Evolutionary conservation across 2,329 filamentous ascomycete genomes (phyloP).

Genomic region (Pestalotiopsis sp.): DNA sequence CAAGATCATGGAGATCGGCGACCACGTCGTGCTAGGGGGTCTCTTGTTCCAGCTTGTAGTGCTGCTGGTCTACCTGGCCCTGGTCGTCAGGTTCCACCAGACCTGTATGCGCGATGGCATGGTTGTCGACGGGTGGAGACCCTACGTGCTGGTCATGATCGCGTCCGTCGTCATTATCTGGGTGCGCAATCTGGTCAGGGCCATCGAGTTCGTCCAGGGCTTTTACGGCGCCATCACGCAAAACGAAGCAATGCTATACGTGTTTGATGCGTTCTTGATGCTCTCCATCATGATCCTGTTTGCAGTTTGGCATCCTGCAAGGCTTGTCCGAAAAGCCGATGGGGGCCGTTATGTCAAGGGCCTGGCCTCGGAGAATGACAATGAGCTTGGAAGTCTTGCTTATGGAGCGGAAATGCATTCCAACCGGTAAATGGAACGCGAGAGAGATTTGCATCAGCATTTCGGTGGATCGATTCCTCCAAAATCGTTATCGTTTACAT

Average conservation of each 20-base stretch:
- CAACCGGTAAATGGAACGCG: too few species aligned
- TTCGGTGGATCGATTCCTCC: too few species aligned
- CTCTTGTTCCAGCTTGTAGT: neutral
- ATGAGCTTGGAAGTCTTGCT: too few species aligned
- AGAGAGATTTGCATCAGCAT: too few species aligned
- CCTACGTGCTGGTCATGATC: neutral
- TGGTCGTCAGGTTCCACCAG: neutral
- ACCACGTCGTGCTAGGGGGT: neutral
- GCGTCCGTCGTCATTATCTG: neutral
- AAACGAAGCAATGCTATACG: neutral
- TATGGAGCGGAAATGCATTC: too few species aligned
- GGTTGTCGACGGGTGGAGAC: neutral
- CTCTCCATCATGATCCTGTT: neutral
- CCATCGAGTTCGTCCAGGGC: neutral
- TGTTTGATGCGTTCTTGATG: neutral
- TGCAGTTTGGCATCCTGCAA: neutral
- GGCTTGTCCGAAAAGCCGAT: too few species aligned
- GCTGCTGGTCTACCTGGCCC: neutral
- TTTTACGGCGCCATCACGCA: neutral
- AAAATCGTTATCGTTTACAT: too few species aligned
- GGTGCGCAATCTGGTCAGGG: neutral
- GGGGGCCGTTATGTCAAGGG: too few species aligned
- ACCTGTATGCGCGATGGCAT: neutral
- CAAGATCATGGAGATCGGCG: conserved; percentile 5
- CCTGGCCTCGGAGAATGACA: too few species aligned